A percentile compares a stretch with the other conserved stretches of the same genome.
phyloP scores from a whole-genome alignment of 2,329 filamentous ascomycete genomes.

The Westerdykella aurantiaca region DNA sequence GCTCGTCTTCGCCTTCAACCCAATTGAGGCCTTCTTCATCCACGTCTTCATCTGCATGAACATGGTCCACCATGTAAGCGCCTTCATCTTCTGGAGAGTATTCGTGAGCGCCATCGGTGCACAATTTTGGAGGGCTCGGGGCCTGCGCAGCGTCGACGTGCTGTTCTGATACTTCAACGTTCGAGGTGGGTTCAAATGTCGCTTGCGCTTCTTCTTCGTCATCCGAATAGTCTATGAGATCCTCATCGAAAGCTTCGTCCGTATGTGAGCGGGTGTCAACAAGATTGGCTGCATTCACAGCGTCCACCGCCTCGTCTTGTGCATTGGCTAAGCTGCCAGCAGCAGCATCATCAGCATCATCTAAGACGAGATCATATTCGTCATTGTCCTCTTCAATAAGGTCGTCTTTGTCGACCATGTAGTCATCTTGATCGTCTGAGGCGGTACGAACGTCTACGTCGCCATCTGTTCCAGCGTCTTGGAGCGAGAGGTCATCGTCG shows the following conservation, averaged over 20 bases:
- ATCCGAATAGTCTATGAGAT: constrained; percentile 32
- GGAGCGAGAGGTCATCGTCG: constrained; percentile 53
- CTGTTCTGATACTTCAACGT: too few species aligned
- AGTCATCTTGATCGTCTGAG: constrained; percentile 27
- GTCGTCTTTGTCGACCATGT: constrained; percentile 35
- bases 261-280: neutral
- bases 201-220: constrained; percentile 17
- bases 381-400: constrained; percentile 24
- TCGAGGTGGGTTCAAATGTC: too few species aligned
- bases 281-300: neutral
- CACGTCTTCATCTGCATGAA: neutral
- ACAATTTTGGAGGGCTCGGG: neutral
- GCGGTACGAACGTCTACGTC: constrained; percentile 14
- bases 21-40: too few species aligned
- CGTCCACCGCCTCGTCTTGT: neutral
- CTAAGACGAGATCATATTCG: constrained; percentile 5
- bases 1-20: neutral
- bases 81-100: neutral
- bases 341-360: neutral
- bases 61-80: neutral
- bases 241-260: constrained; percentile 18
- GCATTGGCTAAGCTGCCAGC: neutral
- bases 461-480: constrained; percentile 42
- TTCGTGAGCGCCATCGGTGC: neutral
- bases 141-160: constrained; percentile 1